Conservation (phyloP, 2,329 filamentous ascomycete genomes). For the Purpureocillium takamizusanense region DNA sequence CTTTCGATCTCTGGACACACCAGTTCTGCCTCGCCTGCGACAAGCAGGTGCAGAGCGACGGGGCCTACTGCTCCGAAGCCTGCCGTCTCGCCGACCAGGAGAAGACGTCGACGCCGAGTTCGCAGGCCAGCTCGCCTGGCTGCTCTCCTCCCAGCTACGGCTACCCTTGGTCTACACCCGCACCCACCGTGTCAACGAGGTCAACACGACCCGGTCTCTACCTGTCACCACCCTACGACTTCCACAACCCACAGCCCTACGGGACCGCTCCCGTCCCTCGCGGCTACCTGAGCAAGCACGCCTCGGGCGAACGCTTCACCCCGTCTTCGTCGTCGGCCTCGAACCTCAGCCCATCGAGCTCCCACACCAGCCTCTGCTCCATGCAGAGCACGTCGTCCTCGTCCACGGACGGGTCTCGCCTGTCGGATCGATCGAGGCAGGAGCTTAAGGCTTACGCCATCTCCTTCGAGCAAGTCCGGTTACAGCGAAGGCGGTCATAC, state of each 20-base stretch:
- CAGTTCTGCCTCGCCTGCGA: conserved; percentile 94
- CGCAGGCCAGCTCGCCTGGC: conserved; percentile 48
- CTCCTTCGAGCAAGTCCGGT: conserved; percentile 75
- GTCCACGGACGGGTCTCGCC: conserved; percentile 39
- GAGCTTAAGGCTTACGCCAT: conserved; percentile 81
- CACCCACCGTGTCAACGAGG: conserved; percentile 4
- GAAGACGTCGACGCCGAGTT: conserved; percentile 50
- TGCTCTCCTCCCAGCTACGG: conserved; percentile 33
- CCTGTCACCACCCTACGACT: conserved; percentile 69
- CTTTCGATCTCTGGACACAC: conserved; percentile 65
- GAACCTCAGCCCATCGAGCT: conserved; percentile 61
- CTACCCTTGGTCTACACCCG: conserved; percentile 38
- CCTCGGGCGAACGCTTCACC: conserved; percentile 13
- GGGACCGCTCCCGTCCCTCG: conserved; percentile 35
- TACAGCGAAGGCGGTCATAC: conserved; percentile 48
- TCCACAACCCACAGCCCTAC: conserved; percentile 53
- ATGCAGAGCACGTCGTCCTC: conserved; percentile 57
- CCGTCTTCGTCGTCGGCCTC: conserved; percentile 18
- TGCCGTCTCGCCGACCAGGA: conserved; percentile 86
- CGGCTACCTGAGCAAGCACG: conserved; percentile 15
- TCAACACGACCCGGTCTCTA: conserved; percentile 43
- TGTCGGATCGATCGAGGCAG: conserved; percentile 69
- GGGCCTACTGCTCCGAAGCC: conserved; percentile 84
- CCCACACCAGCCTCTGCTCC: conserved; percentile 76
- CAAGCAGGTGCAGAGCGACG: conserved; percentile 63